A percentile compares a stretch with the other conserved stretches of the same genome.
phyloP scores from a whole-genome alignment of 2,329 filamentous ascomycete species.

The Xylariaceae sp. region DNA sequence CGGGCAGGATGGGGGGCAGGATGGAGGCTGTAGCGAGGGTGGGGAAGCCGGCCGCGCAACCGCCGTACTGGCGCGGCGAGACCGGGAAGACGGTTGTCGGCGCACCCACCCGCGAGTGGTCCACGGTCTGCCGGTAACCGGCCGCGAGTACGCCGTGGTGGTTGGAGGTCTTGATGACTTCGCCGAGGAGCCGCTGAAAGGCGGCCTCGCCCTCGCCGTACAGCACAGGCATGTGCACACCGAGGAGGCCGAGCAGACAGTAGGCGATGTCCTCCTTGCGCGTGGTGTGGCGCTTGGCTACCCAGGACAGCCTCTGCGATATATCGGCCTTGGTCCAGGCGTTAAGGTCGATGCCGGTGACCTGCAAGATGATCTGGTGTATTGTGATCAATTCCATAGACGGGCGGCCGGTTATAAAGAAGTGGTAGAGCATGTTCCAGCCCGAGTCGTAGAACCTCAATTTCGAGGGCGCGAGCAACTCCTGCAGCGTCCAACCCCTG shows the following conservation, averaged over 20 bases:
- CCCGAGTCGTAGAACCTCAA: not conserved
- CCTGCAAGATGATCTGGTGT: not conserved
- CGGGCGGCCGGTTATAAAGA: not conserved
- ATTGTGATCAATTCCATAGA: not conserved
- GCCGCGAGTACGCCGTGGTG: too few species aligned
- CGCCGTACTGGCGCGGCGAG: too few species aligned
- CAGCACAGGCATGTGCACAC: not conserved
- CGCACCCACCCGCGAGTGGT: too few species aligned
- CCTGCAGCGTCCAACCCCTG: conserved; percentile 1
- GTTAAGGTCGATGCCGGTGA: not conserved
- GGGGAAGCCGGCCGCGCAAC: not conserved
- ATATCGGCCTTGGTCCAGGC: not conserved
- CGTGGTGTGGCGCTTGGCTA: not conserved
- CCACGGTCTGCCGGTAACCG: not conserved
- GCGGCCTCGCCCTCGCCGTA: not conserved
- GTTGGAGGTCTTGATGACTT: not conserved
- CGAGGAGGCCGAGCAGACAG: not conserved
- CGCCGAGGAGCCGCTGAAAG: not conserved
- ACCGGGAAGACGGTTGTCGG: too few species aligned
- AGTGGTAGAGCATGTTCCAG: not conserved
- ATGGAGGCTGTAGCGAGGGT: not conserved
- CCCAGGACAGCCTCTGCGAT: not conserved
- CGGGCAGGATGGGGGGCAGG: too few species aligned
- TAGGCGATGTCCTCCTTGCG: conserved; percentile 1
- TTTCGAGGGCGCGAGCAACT: not conserved